Evolutionary conservation across 306 rosid genomes (phyloP).

Genomic region (Comarum palustre): DNA sequence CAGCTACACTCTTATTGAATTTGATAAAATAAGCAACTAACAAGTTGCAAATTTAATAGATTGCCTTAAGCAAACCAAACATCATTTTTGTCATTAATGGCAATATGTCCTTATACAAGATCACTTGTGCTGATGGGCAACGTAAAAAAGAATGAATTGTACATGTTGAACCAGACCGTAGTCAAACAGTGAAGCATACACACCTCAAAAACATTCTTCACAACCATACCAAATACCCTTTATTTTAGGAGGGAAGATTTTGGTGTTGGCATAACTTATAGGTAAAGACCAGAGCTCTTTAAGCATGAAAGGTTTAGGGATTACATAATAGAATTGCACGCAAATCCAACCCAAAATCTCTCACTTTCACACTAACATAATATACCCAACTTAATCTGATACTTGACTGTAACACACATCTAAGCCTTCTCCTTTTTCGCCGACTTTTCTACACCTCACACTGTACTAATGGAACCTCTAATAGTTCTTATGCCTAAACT

Average conservation of each 20-base stretch:
- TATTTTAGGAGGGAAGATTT: slow-evolving; percentile 7
- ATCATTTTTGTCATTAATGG: too few relatives aligned
- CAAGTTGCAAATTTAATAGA: too few relatives aligned
- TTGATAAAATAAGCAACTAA: too few relatives aligned
- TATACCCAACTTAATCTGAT: neutral
- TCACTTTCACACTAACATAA: neutral
- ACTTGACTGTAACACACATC: slow-evolving; percentile 4
- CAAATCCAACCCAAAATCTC: neutral
- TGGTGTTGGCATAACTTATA: slow-evolving; percentile 19
- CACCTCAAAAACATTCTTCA: neutral
- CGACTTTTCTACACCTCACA: neutral
- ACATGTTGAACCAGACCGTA: neutral
- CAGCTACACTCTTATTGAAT: too few relatives aligned
- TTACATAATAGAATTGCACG: neutral
- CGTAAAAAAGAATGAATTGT: too few relatives aligned
- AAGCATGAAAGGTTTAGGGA: neutral
- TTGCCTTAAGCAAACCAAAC: too few relatives aligned
- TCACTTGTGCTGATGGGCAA: too few relatives aligned
- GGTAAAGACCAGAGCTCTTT: neutral
- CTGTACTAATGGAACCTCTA: neutral
- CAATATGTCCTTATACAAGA: too few relatives aligned
- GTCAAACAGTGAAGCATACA: neutral
- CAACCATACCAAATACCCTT: neutral
- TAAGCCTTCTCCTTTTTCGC: neutral
- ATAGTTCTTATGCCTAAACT: neutral